phyloP scores from a whole-genome alignment of 2,329 filamentous ascomycete species.

The Sphaerostilbella broomeana region DNA sequence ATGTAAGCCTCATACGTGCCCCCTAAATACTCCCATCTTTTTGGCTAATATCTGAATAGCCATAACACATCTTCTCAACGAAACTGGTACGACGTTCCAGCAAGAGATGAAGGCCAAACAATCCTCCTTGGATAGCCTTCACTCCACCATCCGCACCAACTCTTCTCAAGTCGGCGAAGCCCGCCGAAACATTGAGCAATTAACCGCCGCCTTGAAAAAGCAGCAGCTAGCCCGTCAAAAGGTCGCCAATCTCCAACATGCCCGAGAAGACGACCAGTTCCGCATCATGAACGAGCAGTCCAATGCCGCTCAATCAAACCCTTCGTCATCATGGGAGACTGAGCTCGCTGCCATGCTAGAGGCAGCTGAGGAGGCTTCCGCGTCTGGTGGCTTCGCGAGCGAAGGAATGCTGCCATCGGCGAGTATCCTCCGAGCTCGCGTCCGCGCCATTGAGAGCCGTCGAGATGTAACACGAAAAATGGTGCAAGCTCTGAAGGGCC shows the following conservation, averaged over 20 bases:
- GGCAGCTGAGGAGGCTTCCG: slow-evolving; percentile 32
- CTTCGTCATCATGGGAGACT: slow-evolving; percentile 45
- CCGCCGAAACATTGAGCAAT: slow-evolving; percentile 62
- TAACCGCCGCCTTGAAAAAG: slow-evolving; percentile 59
- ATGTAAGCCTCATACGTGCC: slow-evolving; percentile 48
- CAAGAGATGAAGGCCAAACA: slow-evolving; percentile 79
- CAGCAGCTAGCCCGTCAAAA: slow-evolving; percentile 63
- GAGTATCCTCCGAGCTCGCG: slow-evolving; percentile 57
- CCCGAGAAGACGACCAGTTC: slow-evolving; percentile 62
- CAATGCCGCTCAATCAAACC: slow-evolving; percentile 37
- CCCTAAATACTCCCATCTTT: background rate
- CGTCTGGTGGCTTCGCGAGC: slow-evolving; percentile 29
- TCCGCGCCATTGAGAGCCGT: slow-evolving; percentile 63
- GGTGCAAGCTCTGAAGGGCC: slow-evolving; percentile 65
- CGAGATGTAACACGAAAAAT: slow-evolving; percentile 61
- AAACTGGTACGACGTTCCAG: slow-evolving; percentile 73
- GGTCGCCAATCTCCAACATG: slow-evolving; percentile 69
- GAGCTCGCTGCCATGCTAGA: slow-evolving; percentile 45
- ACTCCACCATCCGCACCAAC: slow-evolving; percentile 71
- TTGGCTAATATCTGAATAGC: slow-evolving; percentile 38
- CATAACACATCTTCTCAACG: slow-evolving; percentile 74
- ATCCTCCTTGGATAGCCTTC: slow-evolving; percentile 72
- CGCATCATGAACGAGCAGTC: slow-evolving; percentile 37
- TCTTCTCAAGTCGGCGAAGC: slow-evolving; percentile 74
- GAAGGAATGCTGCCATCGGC: slow-evolving; percentile 49